Conservation (phyloP, 768 basidiomycete species). For the Boletus bicolor region DNA sequence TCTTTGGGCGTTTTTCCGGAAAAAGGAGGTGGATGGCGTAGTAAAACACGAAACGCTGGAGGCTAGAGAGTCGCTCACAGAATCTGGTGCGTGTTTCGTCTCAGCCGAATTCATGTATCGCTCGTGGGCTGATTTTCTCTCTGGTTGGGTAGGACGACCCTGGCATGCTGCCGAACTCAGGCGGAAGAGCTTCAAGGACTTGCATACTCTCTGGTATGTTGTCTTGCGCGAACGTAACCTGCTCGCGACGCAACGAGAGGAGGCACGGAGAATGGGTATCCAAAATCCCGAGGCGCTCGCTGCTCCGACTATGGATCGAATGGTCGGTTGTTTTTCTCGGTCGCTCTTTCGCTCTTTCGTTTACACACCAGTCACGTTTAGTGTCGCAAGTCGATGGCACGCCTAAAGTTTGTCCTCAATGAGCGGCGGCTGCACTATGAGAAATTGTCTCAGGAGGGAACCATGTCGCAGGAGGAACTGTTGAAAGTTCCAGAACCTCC, state of each 20-base stretch:
- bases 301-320: conserved; percentile 36
- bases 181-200: conserved; percentile 85
- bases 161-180: conserved; percentile 88
- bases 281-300: conserved; percentile 26
- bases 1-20: conserved; percentile 73
- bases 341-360: neutral
- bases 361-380: conserved; percentile 31
- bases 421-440: conserved; percentile 86
- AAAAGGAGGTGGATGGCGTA: conserved; percentile 48
- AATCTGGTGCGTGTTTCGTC: conserved; percentile 33
- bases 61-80: conserved; percentile 28
- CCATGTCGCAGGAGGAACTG: conserved; percentile 18
- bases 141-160: conserved; percentile 61
- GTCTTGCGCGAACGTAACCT: conserved; percentile 86
- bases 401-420: conserved; percentile 88
- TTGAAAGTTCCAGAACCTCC: conserved; percentile 14
- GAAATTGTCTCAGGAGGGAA: conserved; percentile 23
- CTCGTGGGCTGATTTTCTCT: conserved; percentile 1
- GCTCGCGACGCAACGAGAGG: conserved; percentile 82
- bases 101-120: neutral
- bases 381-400: conserved; percentile 95
- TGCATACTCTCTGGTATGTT: conserved; percentile 95
- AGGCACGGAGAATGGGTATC: conserved; percentile 61
- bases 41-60: conserved; percentile 52
- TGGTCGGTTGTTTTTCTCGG: conserved; percentile 35